Conservation (phyloP, 2,329 filamentous ascomycete genomes). For the Thelonectria discophora region DNA sequence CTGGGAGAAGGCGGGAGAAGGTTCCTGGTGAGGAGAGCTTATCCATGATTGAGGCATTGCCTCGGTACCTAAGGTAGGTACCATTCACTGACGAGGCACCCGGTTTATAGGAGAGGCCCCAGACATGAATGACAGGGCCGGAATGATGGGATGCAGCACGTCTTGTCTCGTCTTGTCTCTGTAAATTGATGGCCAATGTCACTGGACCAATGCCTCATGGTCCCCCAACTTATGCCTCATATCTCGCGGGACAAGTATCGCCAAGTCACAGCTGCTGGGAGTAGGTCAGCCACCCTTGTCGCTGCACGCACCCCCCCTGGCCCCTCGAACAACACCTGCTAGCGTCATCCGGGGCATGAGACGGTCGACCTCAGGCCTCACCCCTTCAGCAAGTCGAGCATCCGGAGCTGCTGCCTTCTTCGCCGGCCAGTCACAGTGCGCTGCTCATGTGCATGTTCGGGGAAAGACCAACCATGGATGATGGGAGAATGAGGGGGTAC, state of each 20-base stretch:
- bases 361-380: neutral
- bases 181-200: conserved; percentile 10
- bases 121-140: conserved; percentile 27
- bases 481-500: too few relatives aligned
- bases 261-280: neutral
- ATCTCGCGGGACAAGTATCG: neutral
- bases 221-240: conserved; percentile 11
- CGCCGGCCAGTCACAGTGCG: neutral
- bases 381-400: neutral
- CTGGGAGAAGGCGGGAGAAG: conserved; percentile 1
- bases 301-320: conserved; percentile 17
- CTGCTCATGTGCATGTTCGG: neutral
- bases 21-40: conserved; percentile 23
- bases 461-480: too few relatives aligned
- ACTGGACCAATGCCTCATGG: conserved; percentile 18
- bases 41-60: conserved; percentile 19
- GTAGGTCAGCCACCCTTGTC: conserved; percentile 22
- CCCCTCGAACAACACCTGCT: conserved; percentile 19
- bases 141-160: neutral
- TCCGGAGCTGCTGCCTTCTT: too few relatives aligned
- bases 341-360: conserved; percentile 23
- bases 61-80: too few relatives aligned
- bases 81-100: conserved; percentile 1
- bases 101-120: conserved; percentile 32
- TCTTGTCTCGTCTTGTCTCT: neutral